Evolutionary conservation across 805 yeast species (phyloP), one percentile per base, ranked within the genome.

Genomic region (Naumovozyma dairenensis): DNA sequence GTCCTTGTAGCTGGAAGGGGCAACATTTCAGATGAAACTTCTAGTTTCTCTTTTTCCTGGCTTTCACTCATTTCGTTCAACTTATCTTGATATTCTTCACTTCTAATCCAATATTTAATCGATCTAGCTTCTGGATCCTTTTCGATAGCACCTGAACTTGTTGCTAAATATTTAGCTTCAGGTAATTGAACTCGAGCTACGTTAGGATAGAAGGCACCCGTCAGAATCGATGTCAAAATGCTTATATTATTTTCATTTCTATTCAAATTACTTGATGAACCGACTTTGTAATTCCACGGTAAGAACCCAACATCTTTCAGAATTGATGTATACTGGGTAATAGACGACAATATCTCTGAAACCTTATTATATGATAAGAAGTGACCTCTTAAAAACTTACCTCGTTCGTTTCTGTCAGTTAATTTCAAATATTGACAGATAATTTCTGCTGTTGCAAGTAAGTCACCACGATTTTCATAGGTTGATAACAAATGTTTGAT

Each of bases 121-220:
- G 67, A 63, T 36, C 66, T 70, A 2, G 87, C 81, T 49, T 87
- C 96, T 0, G 86, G 82, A 46, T 87, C 95, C n/a, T 74, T 67
- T 34, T 82, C 87, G 28, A 89, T 69, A 0, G 96, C 72, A 16
- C 98, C 98, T 0, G 76, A 68, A 21, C 77, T 62, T 1, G 84
- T 74, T 24, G 76, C 70, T 28, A 74, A 60, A 53, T 62, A 89
- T 48, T 81, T 83, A 3, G 87, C 74, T 40, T 84, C 86, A 0
- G 97, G 96, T 15, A 74, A 62, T 47, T 80, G 85, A 3, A 85
- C 82, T 40, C 84, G 67, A 0, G 92, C 87, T 21, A 85, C 64
- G 35, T 81, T 80, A 0, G 97, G 97, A 48, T 80, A 82, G 45
- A 78, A 72, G 0, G 95, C 69, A 3, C 94, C 93, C 0, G 94